Evolutionary conservation across 352 stramenopile genomes (phyloP).

Genomic region (Globisporangium okanoganense): DNA sequence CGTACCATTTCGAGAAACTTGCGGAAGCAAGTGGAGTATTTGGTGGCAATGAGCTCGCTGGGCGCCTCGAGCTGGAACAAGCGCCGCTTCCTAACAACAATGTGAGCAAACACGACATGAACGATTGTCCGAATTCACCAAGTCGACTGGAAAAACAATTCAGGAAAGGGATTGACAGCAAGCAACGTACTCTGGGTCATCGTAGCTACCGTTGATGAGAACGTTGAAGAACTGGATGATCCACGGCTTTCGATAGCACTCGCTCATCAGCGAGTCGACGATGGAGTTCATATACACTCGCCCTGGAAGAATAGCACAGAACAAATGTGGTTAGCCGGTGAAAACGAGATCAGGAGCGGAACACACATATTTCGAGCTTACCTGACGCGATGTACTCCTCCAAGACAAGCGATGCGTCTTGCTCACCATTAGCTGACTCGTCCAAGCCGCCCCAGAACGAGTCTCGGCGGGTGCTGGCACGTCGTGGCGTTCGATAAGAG

Average conservation of each 20-base stretch:
- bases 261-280: conserved; percentile 69
- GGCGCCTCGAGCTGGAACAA: conserved; percentile 68
- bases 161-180: neutral
- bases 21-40: conserved; percentile 60
- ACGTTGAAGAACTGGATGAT: conserved; percentile 66
- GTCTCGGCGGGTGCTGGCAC: conserved; percentile 37
- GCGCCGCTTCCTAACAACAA: conserved; percentile 34
- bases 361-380: neutral
- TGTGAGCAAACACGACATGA: neutral
- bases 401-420: conserved; percentile 43
- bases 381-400: conserved; percentile 72
- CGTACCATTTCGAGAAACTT: conserved; percentile 67
- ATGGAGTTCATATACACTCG: conserved; percentile 75
- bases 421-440: conserved; percentile 18
- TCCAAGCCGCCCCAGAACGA: conserved; percentile 38
- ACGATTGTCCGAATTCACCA: neutral
- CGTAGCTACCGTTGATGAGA: conserved; percentile 53
- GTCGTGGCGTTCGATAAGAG: conserved; percentile 39
- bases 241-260: conserved; percentile 76
- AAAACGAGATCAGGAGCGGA: neutral
- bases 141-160: neutral
- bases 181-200: conserved; percentile 48
- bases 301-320: conserved; percentile 22
- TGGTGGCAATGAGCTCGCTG: conserved; percentile 39
- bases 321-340: neutral